phyloP scores from a whole-genome alignment of 2,329 filamentous ascomycete species.

The Cryphonectria naterciae region DNA sequence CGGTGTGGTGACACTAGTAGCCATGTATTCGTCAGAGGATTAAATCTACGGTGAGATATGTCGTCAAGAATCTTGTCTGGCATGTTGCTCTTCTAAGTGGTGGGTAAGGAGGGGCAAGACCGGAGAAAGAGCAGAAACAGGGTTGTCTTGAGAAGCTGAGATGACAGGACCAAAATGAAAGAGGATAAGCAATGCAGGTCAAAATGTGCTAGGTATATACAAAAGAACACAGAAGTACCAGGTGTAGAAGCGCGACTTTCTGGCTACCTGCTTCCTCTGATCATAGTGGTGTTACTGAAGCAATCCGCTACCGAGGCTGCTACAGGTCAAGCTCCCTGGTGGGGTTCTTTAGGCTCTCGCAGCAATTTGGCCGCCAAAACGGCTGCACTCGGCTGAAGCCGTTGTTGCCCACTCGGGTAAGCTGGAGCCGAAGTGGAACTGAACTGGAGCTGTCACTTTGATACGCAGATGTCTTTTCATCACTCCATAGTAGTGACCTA shows the following conservation, averaged over 20 bases:
- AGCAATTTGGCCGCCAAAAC: background rate
- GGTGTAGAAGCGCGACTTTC: background rate
- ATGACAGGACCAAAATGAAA: background rate
- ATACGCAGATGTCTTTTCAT: background rate
- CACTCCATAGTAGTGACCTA: background rate
- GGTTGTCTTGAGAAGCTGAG: background rate
- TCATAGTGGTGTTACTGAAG: background rate
- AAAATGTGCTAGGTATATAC: background rate
- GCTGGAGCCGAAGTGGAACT: constrained; percentile 8
- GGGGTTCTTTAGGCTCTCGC: background rate
- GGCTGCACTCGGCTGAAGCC: constrained; percentile 10
- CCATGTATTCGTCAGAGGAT: constrained; percentile 87
- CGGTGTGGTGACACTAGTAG: constrained; percentile 94
- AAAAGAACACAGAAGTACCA: background rate
- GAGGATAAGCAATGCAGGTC: background rate
- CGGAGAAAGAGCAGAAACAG: background rate
- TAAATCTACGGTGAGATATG: constrained; percentile 94
- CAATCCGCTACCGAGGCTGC: background rate
- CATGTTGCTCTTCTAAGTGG: constrained; percentile 51
- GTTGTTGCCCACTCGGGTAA: constrained; percentile 8
- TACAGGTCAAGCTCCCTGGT: background rate
- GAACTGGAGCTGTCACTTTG: background rate
- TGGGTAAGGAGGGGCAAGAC: background rate
- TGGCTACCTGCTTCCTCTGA: background rate
- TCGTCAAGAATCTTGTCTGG: constrained; percentile 82